These are phyloP conservation scores for Syzygium oleosum DNA, from an alignment of 345 rosid genomes.

Conservation along the genomic window DNA sequence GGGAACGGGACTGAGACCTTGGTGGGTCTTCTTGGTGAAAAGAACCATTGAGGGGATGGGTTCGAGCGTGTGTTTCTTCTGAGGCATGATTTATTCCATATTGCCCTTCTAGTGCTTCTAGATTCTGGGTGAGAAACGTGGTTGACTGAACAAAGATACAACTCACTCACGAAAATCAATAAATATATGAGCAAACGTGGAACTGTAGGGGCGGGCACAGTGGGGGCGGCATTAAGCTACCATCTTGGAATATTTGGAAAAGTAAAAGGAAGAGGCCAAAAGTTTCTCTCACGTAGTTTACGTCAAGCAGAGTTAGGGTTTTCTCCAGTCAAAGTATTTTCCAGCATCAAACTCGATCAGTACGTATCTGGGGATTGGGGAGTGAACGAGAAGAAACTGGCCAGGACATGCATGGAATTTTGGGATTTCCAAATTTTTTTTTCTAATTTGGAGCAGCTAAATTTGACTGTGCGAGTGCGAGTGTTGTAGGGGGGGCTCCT, in stretches of 20 bases:
- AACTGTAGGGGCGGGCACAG: background rate
- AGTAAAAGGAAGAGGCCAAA: background rate
- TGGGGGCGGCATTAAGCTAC: background rate
- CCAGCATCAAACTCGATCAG: background rate
- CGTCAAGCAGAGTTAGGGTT: background rate
- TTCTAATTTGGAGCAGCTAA: background rate
- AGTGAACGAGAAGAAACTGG: background rate
- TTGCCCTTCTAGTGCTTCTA: background rate
- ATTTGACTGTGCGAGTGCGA: background rate
- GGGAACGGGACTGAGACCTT: background rate
- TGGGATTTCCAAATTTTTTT: background rate
- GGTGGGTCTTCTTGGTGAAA: background rate
- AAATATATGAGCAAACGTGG: slow-evolving; percentile 1
- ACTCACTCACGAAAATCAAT: background rate
- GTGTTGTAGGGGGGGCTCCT: background rate
- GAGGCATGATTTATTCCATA: background rate
- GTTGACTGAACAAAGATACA: slow-evolving; percentile 34
- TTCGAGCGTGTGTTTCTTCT: background rate
- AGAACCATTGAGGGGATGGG: background rate
- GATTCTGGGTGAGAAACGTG: slow-evolving; percentile 39
- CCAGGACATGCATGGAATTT: background rate
- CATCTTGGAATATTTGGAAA: background rate
- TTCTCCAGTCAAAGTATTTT: background rate
- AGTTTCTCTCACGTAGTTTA: background rate
- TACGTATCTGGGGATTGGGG: background rate